phyloP scores from a whole-genome alignment of 2,329 filamentous ascomycete species.

The Fusarium incarnatum region DNA sequence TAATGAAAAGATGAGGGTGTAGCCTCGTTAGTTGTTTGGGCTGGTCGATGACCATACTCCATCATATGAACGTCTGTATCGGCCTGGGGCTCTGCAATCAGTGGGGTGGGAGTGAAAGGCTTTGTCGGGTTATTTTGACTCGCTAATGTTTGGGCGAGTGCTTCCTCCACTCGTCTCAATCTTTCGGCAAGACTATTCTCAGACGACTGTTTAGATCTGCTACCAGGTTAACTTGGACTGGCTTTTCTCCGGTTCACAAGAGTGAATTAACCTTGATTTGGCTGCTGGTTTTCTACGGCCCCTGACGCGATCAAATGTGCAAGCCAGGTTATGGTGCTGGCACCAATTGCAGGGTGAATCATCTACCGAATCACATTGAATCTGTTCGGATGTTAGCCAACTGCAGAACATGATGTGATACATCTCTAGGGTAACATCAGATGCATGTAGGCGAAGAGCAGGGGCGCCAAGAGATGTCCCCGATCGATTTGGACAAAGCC shows the following conservation, averaged over 20 bases:
- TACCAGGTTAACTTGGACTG: not conserved
- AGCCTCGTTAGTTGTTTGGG: not conserved
- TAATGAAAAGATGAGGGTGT: conserved; percentile 7
- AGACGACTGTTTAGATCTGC: conserved; percentile 23
- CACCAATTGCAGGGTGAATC: conserved; percentile 41
- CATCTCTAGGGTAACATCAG: not conserved
- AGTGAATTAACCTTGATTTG: conserved; percentile 29
- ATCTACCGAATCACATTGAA: conserved; percentile 38
- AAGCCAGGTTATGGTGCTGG: conserved; percentile 38
- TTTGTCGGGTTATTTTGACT: not conserved
- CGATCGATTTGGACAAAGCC: not conserved
- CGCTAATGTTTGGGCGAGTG: conserved; percentile 35
- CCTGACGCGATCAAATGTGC: conserved; percentile 43
- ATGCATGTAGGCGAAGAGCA: not conserved
- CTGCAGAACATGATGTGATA: not conserved
- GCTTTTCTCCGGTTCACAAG: too few species aligned
- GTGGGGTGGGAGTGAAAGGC: conserved; percentile 10
- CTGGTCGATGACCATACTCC: not conserved
- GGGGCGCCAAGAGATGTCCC: conserved; percentile 11
- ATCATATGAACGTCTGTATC: not conserved
- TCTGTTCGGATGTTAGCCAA: conserved; percentile 25
- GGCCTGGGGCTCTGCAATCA: not conserved
- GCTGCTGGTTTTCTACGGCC: conserved; percentile 35
- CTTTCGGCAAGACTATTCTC: conserved; percentile 40
- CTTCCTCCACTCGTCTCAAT: conserved; percentile 39